Base-by-base conservation (phyloP, 345 rosid genomes). In the Populus ilicifolia region DNA sequence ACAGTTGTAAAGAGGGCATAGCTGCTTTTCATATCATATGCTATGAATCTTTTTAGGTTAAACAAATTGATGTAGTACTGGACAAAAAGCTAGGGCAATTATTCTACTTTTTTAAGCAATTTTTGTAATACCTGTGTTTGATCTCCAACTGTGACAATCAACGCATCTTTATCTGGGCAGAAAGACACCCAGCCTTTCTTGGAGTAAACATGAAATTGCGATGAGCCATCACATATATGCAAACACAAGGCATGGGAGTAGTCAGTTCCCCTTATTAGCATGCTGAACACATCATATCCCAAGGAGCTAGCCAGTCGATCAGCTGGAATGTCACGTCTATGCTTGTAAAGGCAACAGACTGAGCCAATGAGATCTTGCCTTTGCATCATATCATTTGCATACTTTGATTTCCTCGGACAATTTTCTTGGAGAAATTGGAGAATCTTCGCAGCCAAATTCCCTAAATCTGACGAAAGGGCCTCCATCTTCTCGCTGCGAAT, bases 121-220 rank as follows among this genome's bases (percentile, higher is more conserved):
- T 8, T 9, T 20, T 25, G n/a, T 3, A 50, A 27, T 29, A 87
- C 98, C 98, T 71, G 97, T 52, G 79, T 76, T 85, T 89, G 89
- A 81, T 93, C 98, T 7, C 98, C 98, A 14, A 89, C 72, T 1
- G 98, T 94, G 72, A 94, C 76, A 16, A 94, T 69, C 29, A 93
- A 59, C 1, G 98, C 92, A 77, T 86, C 87, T 35, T 87, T 80
- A 17, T 83, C 91, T 1, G 91, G 97, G 79, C 78, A 77, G 77
- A 95, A 95, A 7, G 96, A 88, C 3, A 89, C 78, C 97, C 97
- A 93, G 35, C 94, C 96, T 85, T 90, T 93, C 87, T 89, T 95
- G 73, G 98, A 91, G 85, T 95, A 95, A 70, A 90, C 91, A 80
- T 90, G 98, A 44, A 93, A 93, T 74, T 90, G 90, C 16, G 89